Percentiles rank a stretch among this genome's conserved stretches.
Evolutionary conservation across 2,329 filamentous ascomycete genomes (phyloP).

Genomic region (Colletotrichum magnum): DNA sequence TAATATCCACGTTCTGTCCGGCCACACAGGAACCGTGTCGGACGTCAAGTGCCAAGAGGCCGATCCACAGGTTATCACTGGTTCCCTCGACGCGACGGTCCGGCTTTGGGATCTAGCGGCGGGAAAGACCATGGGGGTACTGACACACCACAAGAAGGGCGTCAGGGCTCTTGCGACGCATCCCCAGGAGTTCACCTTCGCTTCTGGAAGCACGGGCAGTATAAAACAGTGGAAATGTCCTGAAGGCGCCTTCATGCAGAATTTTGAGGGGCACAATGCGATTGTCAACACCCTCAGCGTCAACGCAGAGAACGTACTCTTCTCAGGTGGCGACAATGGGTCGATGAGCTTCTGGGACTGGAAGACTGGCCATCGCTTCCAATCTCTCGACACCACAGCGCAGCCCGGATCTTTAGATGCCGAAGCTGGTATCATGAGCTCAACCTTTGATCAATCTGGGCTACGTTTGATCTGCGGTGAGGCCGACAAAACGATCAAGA

Average conservation of each 20-base stretch:
- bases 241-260: conserved; percentile 98
- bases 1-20: conserved; percentile 93
- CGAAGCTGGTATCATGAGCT: conserved; percentile 94
- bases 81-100: conserved; percentile 92
- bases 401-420: conserved; percentile 95
- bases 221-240: conserved; percentile 99
- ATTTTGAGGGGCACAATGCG: conserved; percentile 95
- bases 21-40: conserved; percentile 91
- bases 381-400: conserved; percentile 89
- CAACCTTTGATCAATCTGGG: conserved; percentile 91
- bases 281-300: conserved; percentile 96
- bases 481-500: conserved; percentile 98
- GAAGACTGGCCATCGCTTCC: conserved; percentile 95
- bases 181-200: conserved; percentile 96
- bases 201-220: conserved; percentile 88
- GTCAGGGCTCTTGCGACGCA: conserved; percentile 88
- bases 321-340: conserved; percentile 94
- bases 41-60: conserved; percentile 94
- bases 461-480: conserved; percentile 93
- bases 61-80: conserved; percentile 94
- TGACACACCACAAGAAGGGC: conserved; percentile 99
- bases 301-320: conserved; percentile 95
- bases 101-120: conserved; percentile 96
- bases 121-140: conserved; percentile 93
- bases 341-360: conserved; percentile 99